Percentiles rank a stretch among this genome's conserved stretches.
Conservation (phyloP, 2,329 filamentous ascomycete species). For the Rutstroemia sp. region DNA sequence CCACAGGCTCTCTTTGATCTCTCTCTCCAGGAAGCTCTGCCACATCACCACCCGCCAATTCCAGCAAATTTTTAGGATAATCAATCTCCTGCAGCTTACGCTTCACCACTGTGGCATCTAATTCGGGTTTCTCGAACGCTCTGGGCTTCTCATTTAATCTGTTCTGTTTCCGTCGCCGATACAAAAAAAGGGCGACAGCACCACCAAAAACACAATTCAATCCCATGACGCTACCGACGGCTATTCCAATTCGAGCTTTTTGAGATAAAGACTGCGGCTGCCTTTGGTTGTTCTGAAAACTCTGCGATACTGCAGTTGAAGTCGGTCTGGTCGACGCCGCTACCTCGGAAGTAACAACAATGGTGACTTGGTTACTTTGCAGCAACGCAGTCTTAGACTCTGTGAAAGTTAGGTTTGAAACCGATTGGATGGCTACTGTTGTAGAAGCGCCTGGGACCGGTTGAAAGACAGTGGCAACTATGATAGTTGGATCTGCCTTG, state of each 20-base stretch:
- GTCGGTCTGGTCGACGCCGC: not conserved
- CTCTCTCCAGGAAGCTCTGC: not conserved
- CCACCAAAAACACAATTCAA: not conserved
- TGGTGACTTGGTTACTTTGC: too few relatives aligned
- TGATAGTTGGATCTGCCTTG: too few relatives aligned
- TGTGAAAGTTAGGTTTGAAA: too few relatives aligned
- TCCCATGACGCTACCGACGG: not conserved
- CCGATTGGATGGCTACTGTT: too few relatives aligned
- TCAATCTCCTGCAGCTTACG: not conserved
- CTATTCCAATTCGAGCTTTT: not conserved
- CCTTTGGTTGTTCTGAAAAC: not conserved
- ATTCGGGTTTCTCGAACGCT: not conserved
- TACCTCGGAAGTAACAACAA: too few relatives aligned
- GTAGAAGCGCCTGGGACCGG: too few relatives aligned
- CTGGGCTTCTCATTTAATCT: not conserved
- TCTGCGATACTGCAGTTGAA: not conserved
- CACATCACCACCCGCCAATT: not conserved
- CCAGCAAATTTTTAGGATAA: not conserved
- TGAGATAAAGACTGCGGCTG: not conserved
- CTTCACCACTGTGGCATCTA: not conserved
- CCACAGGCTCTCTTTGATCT: not conserved
- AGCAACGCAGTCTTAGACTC: too few relatives aligned
- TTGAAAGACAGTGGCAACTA: too few relatives aligned
- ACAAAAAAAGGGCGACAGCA: not conserved
- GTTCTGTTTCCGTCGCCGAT: not conserved